Base-by-base conservation (phyloP, 108 stramenopile genomes). In the Cyclostephanos tholiformis region DNA sequence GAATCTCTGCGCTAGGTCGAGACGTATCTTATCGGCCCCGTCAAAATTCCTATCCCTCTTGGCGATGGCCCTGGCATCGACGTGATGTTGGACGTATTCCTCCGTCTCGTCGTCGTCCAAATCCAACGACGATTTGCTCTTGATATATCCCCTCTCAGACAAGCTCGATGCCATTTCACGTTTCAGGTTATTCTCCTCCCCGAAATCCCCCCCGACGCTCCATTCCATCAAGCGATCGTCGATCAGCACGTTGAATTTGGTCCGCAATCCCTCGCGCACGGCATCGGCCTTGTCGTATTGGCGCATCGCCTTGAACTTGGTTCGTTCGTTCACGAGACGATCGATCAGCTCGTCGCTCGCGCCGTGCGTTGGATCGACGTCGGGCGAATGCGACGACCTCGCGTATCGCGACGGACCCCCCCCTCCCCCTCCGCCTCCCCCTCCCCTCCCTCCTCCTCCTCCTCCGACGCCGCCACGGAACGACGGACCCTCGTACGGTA, bases 21-120 rank as follows among this genome's bases (percentile, higher is more conserved):
- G 74, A 14, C 82, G 84, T 27, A 91, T 84, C 23, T 38, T 63
- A 69, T 91, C 91, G 14, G 88, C 91, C 12, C 30, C 49, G 16
- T 81, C 70, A 68, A 74, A 91, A 46, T 87, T 74, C 6, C 91
- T 68, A 36, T 72, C 72, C 38, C 38, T 44, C 59, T 87, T 86
- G 26, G 85, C 87, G 12, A 57, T 16, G 2, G 62, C 20, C 0
- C 89, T 66, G 55, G 76, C 79, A 50, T 76, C 78, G 29, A 87
- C 59, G 44, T 66, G 60, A 12, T 73, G 55, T 44, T 76, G 65
- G 48, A 88, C 58, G 58, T 67, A 64, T 14, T 32, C 63, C 56
- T 72, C 78, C 72, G 75, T 78, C 43, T 75, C 73, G 25, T 49
- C 23, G 56, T 57, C 56, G 4, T 29, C 48, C 50, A 44, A 11